These are phyloP conservation scores for Taiwanofungus camphoratus DNA, from an alignment of 1,284 basidiomycete species.

Conservation along the genomic window DNA sequence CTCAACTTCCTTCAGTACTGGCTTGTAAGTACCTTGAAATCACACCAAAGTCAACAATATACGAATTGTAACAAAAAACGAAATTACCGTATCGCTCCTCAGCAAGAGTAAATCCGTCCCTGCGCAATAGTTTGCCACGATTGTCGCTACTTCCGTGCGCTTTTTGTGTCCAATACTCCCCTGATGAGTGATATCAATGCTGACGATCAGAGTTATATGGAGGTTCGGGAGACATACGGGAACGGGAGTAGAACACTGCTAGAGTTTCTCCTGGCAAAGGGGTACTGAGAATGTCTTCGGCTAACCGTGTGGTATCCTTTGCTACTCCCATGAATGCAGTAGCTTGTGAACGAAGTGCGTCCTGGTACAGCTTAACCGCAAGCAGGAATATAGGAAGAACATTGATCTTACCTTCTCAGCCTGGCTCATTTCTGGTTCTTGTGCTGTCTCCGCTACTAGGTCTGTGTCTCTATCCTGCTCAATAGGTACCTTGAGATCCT, in stretches of 20 bases:
- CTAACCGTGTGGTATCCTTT: constrained; percentile 57
- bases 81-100: constrained; percentile 47
- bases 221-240: constrained; percentile 40
- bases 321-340: constrained; percentile 70
- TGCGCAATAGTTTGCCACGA: constrained; percentile 76
- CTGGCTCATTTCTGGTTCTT: constrained; percentile 13
- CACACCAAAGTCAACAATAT: neutral
- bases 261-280: constrained; percentile 88
- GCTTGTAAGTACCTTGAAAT: constrained; percentile 62
- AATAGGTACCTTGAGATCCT: no score
- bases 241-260: constrained; percentile 80
- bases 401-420: constrained; percentile 19
- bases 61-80: constrained; percentile 11
- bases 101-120: constrained; percentile 75
- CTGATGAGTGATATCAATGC: constrained; percentile 28
- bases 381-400: neutral
- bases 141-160: constrained; percentile 59
- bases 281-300: constrained; percentile 75
- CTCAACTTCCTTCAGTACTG: constrained; percentile 77
- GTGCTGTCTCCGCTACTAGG: constrained; percentile 20
- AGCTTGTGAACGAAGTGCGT: constrained; percentile 56
- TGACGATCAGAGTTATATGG: neutral
- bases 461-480: constrained; percentile 17
- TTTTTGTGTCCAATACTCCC: constrained; percentile 79
- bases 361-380: constrained; percentile 27